Evolutionary conservation across 140 eudicot species (phyloP), one percentile per base, ranked within the genome.

Genomic region (Senecio squalidus): DNA sequence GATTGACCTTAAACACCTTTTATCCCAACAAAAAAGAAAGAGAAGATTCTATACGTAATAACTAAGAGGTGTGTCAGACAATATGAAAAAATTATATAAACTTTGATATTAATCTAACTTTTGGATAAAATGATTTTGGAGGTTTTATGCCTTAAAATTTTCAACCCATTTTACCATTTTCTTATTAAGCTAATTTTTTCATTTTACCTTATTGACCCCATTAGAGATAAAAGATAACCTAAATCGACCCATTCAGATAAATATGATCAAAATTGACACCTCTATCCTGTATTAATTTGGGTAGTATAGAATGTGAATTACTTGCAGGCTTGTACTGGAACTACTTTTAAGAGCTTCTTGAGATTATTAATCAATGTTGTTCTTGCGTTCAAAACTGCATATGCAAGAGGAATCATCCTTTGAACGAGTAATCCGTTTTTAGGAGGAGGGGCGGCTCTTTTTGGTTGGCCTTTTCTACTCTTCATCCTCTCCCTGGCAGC

Each of bases 251-350:
- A 60, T 58, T 58, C 1, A 16, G 22, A 41, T 48, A 22, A 9
- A 22, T 8, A 4, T 3, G 34, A 16, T 48, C 28, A 8, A 48
- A 21, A 48, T 48, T 48, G n/a, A 6, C 13, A 20, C 27, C n/a
- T 22, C 27, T 47, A 21, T 16, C 46, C 13, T 39, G n/a, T n/a
- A n/a, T 33, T 25, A 43, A 24, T 39, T n/a, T 51, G 44, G 20
- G 44, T 25, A 41, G 17, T 21, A 29, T 55, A 31, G 49, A 28
- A 50, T 27, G 74, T 31, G 68, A 77, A 36, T 86, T 92, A 92
- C 98, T 75, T 88, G 96, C 96, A 92, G 44, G 96, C 92, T 34
- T 70, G 83, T 30, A 88, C 89, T 10, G 86, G 91, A 46, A 87
- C 86, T 23, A 82, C 93, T 76, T 79, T 84, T 69, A 87, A 18